A percentile compares a stretch with the other conserved stretches of the same genome.
These are phyloP conservation scores for Grifola frondosa DNA, from an alignment of 1,284 basidiomycete genomes.

Conservation along the genomic window DNA sequence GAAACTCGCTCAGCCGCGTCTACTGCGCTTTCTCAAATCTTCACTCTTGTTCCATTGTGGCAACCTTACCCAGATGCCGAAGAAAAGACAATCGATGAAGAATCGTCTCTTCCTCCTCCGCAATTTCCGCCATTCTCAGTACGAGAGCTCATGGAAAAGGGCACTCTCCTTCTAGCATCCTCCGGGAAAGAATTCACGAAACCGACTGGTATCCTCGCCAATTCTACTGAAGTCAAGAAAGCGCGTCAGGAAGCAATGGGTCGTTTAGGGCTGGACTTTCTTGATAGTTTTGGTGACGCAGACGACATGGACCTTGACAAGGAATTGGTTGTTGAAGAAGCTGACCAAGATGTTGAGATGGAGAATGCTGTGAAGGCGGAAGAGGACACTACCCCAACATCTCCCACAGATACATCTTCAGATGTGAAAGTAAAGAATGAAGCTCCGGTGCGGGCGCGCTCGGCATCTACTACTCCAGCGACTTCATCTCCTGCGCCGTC, in stretches of 20 bases:
- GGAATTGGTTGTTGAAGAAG: slow-evolving; percentile 66
- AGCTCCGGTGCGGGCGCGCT: slow-evolving; percentile 27
- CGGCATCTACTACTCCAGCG: slow-evolving; percentile 56
- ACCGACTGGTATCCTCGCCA: slow-evolving; percentile 67
- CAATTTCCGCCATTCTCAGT: slow-evolving; percentile 77
- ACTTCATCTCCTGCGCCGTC: slow-evolving; percentile 52
- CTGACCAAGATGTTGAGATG: slow-evolving; percentile 39
- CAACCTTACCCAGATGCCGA: slow-evolving; percentile 48
- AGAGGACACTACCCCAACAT: slow-evolving; percentile 29
- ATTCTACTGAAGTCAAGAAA: slow-evolving; percentile 72
- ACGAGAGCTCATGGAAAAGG: slow-evolving; percentile 69
- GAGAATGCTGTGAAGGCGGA: slow-evolving; percentile 39
- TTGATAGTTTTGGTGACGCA: slow-evolving; percentile 61
- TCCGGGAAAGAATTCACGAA: slow-evolving; percentile 85
- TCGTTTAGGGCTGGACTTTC: slow-evolving; percentile 78
- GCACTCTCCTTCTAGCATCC: slow-evolving; percentile 78
- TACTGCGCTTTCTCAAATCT: slow-evolving; percentile 83
- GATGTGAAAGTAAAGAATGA: slow-evolving; percentile 30
- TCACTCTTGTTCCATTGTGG: slow-evolving; percentile 83
- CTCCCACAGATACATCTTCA: slow-evolving; percentile 22
- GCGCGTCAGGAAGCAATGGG: slow-evolving; percentile 82
- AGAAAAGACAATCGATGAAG: slow-evolving; percentile 22
- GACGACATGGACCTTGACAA: slow-evolving; percentile 83
- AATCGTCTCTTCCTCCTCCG: slow-evolving; percentile 38
- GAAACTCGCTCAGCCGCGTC: slow-evolving; percentile 87